Base-by-base conservation (phyloP, 345 rosid species). In the Mallotus nudiflorus region DNA sequence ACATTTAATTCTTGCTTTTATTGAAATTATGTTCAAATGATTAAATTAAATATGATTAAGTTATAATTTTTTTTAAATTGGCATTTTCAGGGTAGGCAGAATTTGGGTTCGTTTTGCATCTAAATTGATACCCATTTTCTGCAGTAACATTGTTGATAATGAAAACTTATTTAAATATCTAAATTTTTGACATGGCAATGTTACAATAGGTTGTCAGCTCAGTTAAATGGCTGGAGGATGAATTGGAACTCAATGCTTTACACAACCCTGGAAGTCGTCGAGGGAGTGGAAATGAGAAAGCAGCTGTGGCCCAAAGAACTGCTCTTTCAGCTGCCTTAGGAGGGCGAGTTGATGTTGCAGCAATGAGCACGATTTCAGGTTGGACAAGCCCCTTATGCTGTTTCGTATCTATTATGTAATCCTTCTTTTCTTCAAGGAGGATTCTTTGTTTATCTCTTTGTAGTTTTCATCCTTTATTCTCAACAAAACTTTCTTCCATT, bases 201-300 rank as follows among this genome's bases (percentile, higher is more conserved):
- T 77, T 50, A 48, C 68, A 71, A 53, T 75, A 95, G 99, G 98
- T 95, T 69, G 98, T 92, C 70, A 92, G 98, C 82, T 90, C 98
- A 22, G 97, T 96, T 49, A 96, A 96, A 78, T 96, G 99, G 99
- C 98, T 96, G 73, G 99, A 92, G 87, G 99, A 96, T 79, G 98
- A 96, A 82, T 74, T 96, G 81, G 99, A 96, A 83, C 91, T 96
- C 50, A 92, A 92, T 69, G 97, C 99, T 55, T 97, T 92, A 72
- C 97, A 90, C 77, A 90, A 89, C 73, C 98, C 98, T 73, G 89
- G 91, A 58, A 96, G 98, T 73, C 96, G 97, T 80, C 82, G 82
- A 66, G 99, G 90, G 57, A 92, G 85, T 83, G 91, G 97, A 79
- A 96, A 90, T 75, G 98, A 96, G 80, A 96, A 96, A 85, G 96